Percentiles rank a stretch among this genome's conserved stretches.
These are phyloP conservation scores for Paramecium caudatum DNA, from an alignment of 73 alveolate genomes.

Conservation along the genomic window DNA sequence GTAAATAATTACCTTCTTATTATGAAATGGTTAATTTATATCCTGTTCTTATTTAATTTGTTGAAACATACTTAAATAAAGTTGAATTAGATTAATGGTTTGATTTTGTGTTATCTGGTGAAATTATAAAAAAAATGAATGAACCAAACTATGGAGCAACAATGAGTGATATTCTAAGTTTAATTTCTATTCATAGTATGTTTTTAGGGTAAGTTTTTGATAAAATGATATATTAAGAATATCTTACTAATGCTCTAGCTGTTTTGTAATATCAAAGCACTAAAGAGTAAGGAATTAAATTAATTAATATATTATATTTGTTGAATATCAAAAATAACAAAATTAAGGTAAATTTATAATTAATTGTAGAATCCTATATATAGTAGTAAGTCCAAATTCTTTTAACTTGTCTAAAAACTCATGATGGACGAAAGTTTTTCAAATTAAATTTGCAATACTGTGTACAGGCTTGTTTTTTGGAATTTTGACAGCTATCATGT, in stretches of 20 bases:
- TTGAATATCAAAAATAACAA: slow-evolving; percentile 20
- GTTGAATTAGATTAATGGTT: slow-evolving; percentile 7
- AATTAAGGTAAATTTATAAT: not conserved
- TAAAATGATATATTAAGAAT: slow-evolving; percentile 34
- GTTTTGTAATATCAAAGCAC: not conserved
- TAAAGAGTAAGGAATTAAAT: slow-evolving; percentile 38
- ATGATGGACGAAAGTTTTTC: not conserved
- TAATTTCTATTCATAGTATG: slow-evolving; percentile 20
- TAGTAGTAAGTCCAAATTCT: slow-evolving; percentile 20
- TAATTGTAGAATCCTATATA: slow-evolving; percentile 15
- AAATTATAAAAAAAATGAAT: not conserved
- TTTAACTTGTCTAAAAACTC: slow-evolving; percentile 36
- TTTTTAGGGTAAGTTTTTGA: slow-evolving; percentile 40
- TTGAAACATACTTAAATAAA: slow-evolving; percentile 33
- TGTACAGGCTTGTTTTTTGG: slow-evolving; percentile 44
- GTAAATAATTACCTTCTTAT: not conserved
- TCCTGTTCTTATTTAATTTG: slow-evolving; percentile 26
- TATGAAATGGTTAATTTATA: slow-evolving; percentile 29
- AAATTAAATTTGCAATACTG: slow-evolving; percentile 52
- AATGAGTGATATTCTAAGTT: slow-evolving; percentile 21
- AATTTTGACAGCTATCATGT: slow-evolving; percentile 55
- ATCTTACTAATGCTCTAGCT: slow-evolving; percentile 49
- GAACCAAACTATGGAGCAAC: slow-evolving; percentile 40
- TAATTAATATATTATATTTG: not conserved
- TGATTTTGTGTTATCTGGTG: slow-evolving; percentile 54